Evolutionary conservation across 2,329 filamentous ascomycete genomes (phyloP).

Genomic region (Trichoderma sp.): DNA sequence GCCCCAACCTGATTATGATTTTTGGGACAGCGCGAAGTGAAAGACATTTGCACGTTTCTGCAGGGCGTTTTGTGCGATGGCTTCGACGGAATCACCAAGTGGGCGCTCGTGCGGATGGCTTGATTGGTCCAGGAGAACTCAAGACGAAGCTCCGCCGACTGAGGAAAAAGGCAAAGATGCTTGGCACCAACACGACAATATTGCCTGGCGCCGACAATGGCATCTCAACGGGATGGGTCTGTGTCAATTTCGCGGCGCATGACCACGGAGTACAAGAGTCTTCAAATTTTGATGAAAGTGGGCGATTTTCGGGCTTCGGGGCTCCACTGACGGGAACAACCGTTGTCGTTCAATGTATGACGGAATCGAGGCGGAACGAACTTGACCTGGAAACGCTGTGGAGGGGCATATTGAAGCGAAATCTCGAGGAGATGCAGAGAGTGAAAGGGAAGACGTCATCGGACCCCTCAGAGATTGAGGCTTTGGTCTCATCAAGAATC

Average conservation of each 20-base stretch:
- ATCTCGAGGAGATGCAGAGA: constrained; percentile 39
- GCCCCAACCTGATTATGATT: constrained; percentile 88
- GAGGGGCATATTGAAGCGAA: constrained; percentile 47
- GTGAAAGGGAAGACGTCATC: constrained; percentile 37
- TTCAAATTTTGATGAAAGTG: constrained; percentile 50
- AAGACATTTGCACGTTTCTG: constrained; percentile 88
- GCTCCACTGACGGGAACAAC: constrained; percentile 53
- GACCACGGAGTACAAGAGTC: constrained; percentile 57
- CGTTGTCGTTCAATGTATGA: constrained; percentile 62
- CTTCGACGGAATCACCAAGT: constrained; percentile 73
- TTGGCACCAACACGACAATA: constrained; percentile 72
- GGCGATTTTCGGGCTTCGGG: constrained; percentile 79
- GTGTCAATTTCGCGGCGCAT: constrained; percentile 80
- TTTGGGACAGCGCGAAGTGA: constrained; percentile 90
- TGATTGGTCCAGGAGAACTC: constrained; percentile 87
- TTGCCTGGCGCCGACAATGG: constrained; percentile 75
- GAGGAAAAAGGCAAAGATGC: constrained; percentile 77
- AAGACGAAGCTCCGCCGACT: constrained; percentile 84
- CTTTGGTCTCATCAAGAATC: constrained; percentile 39
- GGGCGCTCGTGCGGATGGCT: constrained; percentile 78
- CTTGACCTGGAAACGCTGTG: constrained; percentile 59
- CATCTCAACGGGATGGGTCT: constrained; percentile 93
- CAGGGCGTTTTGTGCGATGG: constrained; percentile 88
- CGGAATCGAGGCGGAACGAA: constrained; percentile 56
- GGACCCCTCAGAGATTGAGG: constrained; percentile 38